These are phyloP conservation scores for Diutina scorzettiae DNA, from an alignment of 1,139 yeast species.

Conservation along the genomic window DNA sequence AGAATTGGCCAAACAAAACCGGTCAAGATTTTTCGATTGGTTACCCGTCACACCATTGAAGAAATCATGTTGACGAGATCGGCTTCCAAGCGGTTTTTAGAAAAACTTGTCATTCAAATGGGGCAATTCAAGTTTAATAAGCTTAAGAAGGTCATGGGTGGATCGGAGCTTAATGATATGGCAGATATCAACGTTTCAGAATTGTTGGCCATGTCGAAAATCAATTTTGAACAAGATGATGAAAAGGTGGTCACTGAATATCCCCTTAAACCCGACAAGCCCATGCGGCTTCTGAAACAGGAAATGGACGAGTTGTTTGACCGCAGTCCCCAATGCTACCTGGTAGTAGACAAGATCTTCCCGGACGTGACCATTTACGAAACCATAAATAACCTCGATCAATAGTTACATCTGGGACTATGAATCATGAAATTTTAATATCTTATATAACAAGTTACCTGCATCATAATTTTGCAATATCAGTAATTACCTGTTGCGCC, in stretches of 20 bases:
- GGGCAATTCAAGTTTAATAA: constrained; percentile 52
- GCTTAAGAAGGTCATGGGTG: constrained; percentile 9
- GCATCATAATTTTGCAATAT: background rate
- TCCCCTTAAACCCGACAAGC: background rate
- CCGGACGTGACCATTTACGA: constrained; percentile 41
- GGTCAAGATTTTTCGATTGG: constrained; percentile 67
- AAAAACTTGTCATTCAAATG: constrained; percentile 70
- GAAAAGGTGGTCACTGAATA: background rate
- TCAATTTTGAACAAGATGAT: background rate
- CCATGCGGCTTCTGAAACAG: constrained; percentile 10
- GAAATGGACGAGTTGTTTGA: constrained; percentile 47
- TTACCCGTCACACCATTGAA: constrained; percentile 71
- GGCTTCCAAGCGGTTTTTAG: constrained; percentile 66
- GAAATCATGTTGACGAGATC: constrained; percentile 70
- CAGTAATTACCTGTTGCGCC: background rate
- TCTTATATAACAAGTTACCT: background rate
- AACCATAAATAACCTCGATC: constrained; percentile 30
- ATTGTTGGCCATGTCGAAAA: background rate
- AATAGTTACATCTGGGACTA: background rate
- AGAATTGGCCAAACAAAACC: constrained; percentile 85
- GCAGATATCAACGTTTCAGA: background rate
- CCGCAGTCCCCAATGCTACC: constrained; percentile 37
- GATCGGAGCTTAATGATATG: constrained; percentile 9
- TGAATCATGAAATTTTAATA: no score
- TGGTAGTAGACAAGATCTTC: constrained; percentile 15